Evolutionary conservation across 257 asterid genomes (phyloP).

Genomic region (Perilla frutescens): DNA sequence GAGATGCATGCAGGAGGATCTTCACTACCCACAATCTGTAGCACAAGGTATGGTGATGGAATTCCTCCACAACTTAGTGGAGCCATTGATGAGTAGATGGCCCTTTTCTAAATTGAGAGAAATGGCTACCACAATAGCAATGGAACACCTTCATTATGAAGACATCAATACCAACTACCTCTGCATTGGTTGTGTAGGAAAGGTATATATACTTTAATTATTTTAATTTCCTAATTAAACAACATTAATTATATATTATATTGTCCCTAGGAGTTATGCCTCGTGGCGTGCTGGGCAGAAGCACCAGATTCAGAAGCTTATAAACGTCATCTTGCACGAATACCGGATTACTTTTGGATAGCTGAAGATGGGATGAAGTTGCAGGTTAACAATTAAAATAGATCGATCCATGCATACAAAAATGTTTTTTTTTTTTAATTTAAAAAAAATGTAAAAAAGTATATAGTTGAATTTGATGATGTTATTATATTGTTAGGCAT

Average conservation of each 20-base stretch:
- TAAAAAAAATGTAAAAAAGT: too few relatives aligned
- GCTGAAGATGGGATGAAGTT: slow-evolving; percentile 79
- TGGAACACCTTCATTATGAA: slow-evolving; percentile 58
- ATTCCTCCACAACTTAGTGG: slow-evolving; percentile 46
- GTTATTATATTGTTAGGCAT: slow-evolving; percentile 18
- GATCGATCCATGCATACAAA: too few relatives aligned
- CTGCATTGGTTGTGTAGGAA: slow-evolving; percentile 55
- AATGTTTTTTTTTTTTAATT: too few relatives aligned
- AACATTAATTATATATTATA: neutral
- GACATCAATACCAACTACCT: slow-evolving; percentile 56
- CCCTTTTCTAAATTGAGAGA: slow-evolving; percentile 51
- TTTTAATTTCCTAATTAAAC: neutral
- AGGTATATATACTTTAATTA: slow-evolving; percentile 23
- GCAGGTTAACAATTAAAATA: slow-evolving; percentile 41
- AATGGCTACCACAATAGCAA: slow-evolving; percentile 44
- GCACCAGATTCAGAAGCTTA: slow-evolving; percentile 57
- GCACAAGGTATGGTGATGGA: slow-evolving; percentile 57
- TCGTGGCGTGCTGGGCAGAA: slow-evolving; percentile 73
- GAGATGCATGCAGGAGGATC: slow-evolving; percentile 46
- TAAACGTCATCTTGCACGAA: slow-evolving; percentile 56
- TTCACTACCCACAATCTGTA: slow-evolving; percentile 58
- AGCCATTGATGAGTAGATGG: slow-evolving; percentile 53
- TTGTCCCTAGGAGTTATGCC: slow-evolving; percentile 45
- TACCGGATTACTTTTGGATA: slow-evolving; percentile 65
- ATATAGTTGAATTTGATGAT: slow-evolving; percentile 29